These are phyloP conservation scores for Lentithecium fluviatile DNA, from an alignment of 495 filamentous ascomycete genomes.

Conservation along the genomic window DNA sequence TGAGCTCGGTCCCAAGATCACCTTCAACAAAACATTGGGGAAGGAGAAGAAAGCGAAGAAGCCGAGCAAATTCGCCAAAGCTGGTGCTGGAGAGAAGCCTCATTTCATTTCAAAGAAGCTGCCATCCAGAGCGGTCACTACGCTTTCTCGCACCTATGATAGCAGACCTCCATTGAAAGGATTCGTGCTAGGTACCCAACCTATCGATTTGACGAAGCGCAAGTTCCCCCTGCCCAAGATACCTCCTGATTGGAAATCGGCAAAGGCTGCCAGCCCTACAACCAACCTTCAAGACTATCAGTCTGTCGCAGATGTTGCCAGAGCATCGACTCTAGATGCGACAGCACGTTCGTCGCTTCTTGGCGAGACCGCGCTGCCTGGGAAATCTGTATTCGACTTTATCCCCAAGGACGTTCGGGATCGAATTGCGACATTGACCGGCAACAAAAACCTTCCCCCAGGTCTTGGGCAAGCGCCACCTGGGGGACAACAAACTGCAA, in stretches of 20 bases:
- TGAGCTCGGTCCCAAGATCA: conserved; percentile 84
- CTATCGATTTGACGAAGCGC: conserved; percentile 54
- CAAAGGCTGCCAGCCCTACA: conserved; percentile 49
- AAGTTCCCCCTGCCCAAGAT: conserved; percentile 74
- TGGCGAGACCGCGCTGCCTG: conserved; percentile 77
- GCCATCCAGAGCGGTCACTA: conserved; percentile 53
- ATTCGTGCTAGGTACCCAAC: conserved; percentile 67
- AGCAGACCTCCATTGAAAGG: conserved; percentile 82
- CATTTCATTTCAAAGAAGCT: conserved; percentile 77
- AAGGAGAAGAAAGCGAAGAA: conserved; percentile 79
- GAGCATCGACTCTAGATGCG: conserved; percentile 73
- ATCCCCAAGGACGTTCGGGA: conserved; percentile 78
- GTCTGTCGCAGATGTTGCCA: conserved; percentile 72
- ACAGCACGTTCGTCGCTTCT: conserved; percentile 76
- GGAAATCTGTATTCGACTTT: conserved; percentile 95
- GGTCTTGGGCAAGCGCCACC: conserved; percentile 72
- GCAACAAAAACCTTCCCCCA: conserved; percentile 71
- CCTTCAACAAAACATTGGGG: conserved; percentile 82
- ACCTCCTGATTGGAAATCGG: conserved; percentile 73
- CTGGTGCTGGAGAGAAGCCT: conserved; percentile 65
- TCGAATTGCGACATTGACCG: conserved; percentile 71
- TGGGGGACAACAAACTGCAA: conserved; percentile 57
- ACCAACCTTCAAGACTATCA: conserved; percentile 47
- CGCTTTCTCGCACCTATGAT: conserved; percentile 75
- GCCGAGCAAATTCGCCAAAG: conserved; percentile 54